These are phyloP conservation scores for Radiomyces spectabilis DNA, from an alignment of 192 early-diverging fungal species.

Conservation along the genomic window DNA sequence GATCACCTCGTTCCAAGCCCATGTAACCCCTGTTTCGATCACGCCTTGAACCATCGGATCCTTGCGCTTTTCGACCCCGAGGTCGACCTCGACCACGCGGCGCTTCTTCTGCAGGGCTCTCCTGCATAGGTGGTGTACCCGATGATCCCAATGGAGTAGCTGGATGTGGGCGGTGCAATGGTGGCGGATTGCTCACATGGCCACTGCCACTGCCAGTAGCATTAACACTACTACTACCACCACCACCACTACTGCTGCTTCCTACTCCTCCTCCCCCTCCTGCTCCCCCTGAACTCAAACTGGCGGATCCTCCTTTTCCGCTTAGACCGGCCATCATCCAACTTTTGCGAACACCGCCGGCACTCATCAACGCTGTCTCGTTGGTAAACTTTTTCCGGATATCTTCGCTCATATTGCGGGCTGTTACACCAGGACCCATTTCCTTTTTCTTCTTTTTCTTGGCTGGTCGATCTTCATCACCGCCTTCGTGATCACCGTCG, in stretches of 20 bases:
- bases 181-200: neutral
- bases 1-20: neutral
- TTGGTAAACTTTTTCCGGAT: conserved; percentile 16
- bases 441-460: conserved; percentile 36
- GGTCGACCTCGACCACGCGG: conserved; percentile 18
- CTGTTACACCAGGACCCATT: conserved; percentile 25
- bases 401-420: conserved; percentile 12
- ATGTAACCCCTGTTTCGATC: neutral
- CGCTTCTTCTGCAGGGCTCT: neutral
- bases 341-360: conserved; percentile 32
- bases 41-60: neutral
- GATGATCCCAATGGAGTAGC: neutral
- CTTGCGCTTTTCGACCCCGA: conserved; percentile 1
- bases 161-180: neutral
- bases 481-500: conserved; percentile 32
- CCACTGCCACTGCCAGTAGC: neutral
- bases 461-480: conserved; percentile 32
- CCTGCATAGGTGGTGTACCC: neutral
- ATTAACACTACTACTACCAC: too few relatives aligned
- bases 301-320: neutral
- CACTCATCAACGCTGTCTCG: conserved; percentile 39
- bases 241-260: too few relatives aligned
- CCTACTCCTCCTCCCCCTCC: too few relatives aligned
- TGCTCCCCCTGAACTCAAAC: too few relatives aligned
- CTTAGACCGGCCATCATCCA: conserved; percentile 31